Evolutionary conservation across 2,329 filamentous ascomycete genomes (phyloP).

Genomic region (Alternaria tenuissima): DNA sequence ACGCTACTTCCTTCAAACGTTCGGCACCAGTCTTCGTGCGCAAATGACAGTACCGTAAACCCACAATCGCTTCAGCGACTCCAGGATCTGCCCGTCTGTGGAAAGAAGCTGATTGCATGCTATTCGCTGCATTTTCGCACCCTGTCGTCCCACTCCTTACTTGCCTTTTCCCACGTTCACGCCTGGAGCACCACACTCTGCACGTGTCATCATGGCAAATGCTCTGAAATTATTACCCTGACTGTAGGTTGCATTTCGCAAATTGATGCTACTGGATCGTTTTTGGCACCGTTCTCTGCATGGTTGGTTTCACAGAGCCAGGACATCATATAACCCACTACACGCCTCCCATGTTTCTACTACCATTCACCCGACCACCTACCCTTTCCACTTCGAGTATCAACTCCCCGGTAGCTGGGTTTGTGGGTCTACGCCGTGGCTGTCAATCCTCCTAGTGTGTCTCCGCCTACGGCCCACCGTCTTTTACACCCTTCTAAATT

Average conservation of each 20-base stretch:
- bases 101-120: conserved; percentile 22
- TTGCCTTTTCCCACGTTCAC: conserved; percentile 31
- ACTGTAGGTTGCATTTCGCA: conserved; percentile 43
- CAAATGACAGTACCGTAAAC: conserved; percentile 47
- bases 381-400: conserved; percentile 40
- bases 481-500: conserved; percentile 35
- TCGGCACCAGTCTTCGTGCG: conserved; percentile 31
- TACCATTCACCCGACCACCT: conserved; percentile 30
- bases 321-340: conserved; percentile 34
- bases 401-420: conserved; percentile 33
- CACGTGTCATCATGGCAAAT: conserved; percentile 45
- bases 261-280: conserved; percentile 33
- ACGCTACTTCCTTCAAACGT: conserved; percentile 29
- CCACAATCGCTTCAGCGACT: conserved; percentile 32
- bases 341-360: conserved; percentile 25
- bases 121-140: conserved; percentile 29
- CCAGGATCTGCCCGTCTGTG: conserved; percentile 26
- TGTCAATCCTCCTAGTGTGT: conserved; percentile 40
- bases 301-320: conserved; percentile 36
- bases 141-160: conserved; percentile 28
- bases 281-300: conserved; percentile 24
- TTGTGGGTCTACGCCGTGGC: conserved; percentile 36
- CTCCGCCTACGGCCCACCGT: conserved; percentile 37
- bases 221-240: conserved; percentile 29
- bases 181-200: conserved; percentile 31